Base-by-base conservation (phyloP, 345 rosid species). In the Carallia brachiata region DNA sequence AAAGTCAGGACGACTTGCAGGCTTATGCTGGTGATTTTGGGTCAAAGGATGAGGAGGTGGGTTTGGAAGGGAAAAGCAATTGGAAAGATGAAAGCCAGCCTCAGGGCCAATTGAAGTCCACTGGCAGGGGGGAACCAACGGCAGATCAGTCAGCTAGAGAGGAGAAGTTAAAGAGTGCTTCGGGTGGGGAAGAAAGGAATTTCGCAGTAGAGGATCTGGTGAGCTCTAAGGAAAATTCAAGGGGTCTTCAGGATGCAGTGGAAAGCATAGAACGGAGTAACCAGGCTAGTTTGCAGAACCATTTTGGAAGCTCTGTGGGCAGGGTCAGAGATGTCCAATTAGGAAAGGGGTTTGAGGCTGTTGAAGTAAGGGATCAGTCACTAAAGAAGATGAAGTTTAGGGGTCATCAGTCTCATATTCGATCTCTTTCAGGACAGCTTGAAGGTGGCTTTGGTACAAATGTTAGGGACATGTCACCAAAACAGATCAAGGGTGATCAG, bases 361-460 rank as follows among this genome's bases (percentile, higher is more conserved):
- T 59, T 68, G 82, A 72, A 68, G 23, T 61, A 63, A 78, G 64
- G 68, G 79, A 80, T 78, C 81, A 78, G 70, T 59, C 62, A 2
- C 61, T n/a, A n/a, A 65, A 62, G 64, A 82, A 81, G 63, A 62
- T 71, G 17, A 83, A 52, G 47, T 54, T 70, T 68, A 84, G 79
- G 83, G 74, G 78, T 72, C 69, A 84, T 65, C 88, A 77, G 61
- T 75, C 83, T 56, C 92, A 89, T 80, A 67, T 81, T 18, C 79
- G 77, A 36, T 85, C 89, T 58, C 75, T 81, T 52, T 75, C 85
- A 18, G 88, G 86, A 71, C 91, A 84, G 81, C 71, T 87, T 61
- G 90, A 87, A 72, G 88, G 88, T 63, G 77, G 77, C 56, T 50
- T 77, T 59, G 85, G 83, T 75, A 57, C 73, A 63, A 78, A 73